Evolutionary conservation across 495 filamentous ascomycete species (phyloP), one percentile per base, ranked within the genome.

Genomic region (Penicillium malachiteum): DNA sequence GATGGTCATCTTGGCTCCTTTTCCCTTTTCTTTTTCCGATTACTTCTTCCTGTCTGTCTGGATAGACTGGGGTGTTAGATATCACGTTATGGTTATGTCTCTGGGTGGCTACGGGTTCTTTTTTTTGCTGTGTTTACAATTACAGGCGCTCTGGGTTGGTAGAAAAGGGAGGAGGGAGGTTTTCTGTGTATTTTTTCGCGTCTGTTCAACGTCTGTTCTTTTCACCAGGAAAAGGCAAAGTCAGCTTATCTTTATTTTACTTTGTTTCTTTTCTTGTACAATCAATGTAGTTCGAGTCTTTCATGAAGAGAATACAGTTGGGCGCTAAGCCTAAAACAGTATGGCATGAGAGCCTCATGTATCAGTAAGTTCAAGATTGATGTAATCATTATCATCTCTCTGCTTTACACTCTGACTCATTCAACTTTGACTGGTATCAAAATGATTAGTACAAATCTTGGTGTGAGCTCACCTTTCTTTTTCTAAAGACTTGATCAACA

Each of bases 31-130:
- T 52, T n/a, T 52, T 47, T n/a, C 30, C 21, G 21, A 33, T 42
- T 18, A 42, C 39, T 55, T 57, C 57, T 57, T 54, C 55, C 44
- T 63, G 59, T 65, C 57, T 65, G 62, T 61, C 57, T 62, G 52
- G 58, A 67, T 67, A 67, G 64, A 67, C 59, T 46, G 62, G 63
- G 60, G 58, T 58, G 55, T 59, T 64, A 62, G 57, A 64, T 61
- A 41, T 60, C 32, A 55, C 54, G 57, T 41, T 57, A 48, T 50
- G 52, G 52, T 35, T 59, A 39, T 49, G 48, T 60, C 37, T 59
- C 38, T 60, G 62, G 59, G 52, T 63, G 62, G 56, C 54, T 63
- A 52, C 33, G 60, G 63, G 54, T 42, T 31, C 38, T 46, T 48
- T 32, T 32, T 32, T 30, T 45, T 46, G 32, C 14, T n/a, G n/a